Percentiles rank a stretch among this genome's conserved stretches.
phyloP scores from a whole-genome alignment of 2,329 filamentous ascomycete species.

The Sporothrix brasiliensis region DNA sequence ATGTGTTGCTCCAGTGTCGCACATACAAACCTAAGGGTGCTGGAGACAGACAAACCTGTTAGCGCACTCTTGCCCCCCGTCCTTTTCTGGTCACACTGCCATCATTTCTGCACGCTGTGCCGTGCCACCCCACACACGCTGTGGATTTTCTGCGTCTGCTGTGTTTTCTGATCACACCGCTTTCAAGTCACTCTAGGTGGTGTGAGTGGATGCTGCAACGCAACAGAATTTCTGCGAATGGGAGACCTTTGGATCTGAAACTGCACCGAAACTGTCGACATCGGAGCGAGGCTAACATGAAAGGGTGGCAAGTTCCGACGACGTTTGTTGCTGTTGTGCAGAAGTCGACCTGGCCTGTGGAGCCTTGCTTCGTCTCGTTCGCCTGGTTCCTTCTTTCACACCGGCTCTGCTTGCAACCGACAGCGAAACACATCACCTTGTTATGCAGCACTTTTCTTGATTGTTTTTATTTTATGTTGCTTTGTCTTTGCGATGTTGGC shows the following conservation, averaged over 20 bases:
- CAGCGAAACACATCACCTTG: background rate
- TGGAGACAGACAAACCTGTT: background rate
- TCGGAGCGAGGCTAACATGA: conserved; percentile 2
- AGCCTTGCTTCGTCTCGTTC: no score
- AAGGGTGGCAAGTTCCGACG: background rate
- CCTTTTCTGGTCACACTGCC: conserved; percentile 16
- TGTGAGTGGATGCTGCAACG: background rate
- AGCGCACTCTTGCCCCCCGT: background rate
- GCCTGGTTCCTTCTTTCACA: background rate
- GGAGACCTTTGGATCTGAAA: conserved; percentile 28
- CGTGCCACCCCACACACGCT: conserved; percentile 18
- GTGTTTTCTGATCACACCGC: conserved; percentile 16
- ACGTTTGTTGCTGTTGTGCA: background rate
- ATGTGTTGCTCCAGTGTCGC: background rate
- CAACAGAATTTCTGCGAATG: conserved; percentile 10
- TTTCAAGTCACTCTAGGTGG: background rate
- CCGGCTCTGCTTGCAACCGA: conserved; percentile 17
- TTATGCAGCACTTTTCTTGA: background rate
- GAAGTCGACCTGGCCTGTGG: no score
- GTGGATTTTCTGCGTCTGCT: no score
- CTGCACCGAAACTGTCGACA: conserved; percentile 24
- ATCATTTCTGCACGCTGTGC: conserved; percentile 24
- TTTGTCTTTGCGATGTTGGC: no score
- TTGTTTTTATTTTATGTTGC: no score
- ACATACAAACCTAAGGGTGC: background rate